Evolutionary conservation across 306 rosid genomes (phyloP).

Genomic region (Cucurbita pepo): DNA sequence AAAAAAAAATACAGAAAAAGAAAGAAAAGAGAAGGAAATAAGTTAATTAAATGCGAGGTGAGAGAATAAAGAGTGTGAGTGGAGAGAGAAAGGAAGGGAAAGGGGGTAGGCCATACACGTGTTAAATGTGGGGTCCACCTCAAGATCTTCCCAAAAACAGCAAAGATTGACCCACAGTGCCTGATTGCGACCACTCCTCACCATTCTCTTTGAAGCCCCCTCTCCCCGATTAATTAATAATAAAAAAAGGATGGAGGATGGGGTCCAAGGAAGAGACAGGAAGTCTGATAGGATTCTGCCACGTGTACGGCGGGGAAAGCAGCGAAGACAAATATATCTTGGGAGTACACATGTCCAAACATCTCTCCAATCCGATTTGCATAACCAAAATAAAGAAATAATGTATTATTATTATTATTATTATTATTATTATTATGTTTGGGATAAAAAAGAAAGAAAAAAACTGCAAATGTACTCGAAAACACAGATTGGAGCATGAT

Average conservation of each 20-base stretch:
- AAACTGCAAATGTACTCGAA: background rate
- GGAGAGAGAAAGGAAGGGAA: background rate
- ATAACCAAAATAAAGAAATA: background rate
- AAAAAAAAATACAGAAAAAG: too few species aligned
- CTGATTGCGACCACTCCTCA: slow-evolving; percentile 43
- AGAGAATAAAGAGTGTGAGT: slow-evolving; percentile 14
- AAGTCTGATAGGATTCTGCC: background rate
- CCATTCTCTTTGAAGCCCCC: slow-evolving; percentile 13
- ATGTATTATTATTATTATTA: too few species aligned
- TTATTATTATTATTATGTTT: background rate
- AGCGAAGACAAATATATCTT: background rate
- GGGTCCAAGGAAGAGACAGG: background rate
- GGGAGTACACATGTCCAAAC: background rate
- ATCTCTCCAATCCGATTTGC: slow-evolving; percentile 1
- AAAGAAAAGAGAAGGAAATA: too few species aligned
- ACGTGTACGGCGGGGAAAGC: slow-evolving; percentile 1
- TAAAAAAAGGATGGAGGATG: background rate
- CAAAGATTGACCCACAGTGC: slow-evolving; percentile 17
- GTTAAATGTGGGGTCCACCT: slow-evolving; percentile 22
- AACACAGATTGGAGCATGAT: background rate
- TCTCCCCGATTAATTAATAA: background rate
- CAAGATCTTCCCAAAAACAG: slow-evolving; percentile 8
- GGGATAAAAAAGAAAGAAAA: too few species aligned
- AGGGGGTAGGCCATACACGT: background rate
- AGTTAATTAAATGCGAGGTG: background rate